Conservation (phyloP, 306 rosid genomes). For the Mimosa bimucronata region DNA sequence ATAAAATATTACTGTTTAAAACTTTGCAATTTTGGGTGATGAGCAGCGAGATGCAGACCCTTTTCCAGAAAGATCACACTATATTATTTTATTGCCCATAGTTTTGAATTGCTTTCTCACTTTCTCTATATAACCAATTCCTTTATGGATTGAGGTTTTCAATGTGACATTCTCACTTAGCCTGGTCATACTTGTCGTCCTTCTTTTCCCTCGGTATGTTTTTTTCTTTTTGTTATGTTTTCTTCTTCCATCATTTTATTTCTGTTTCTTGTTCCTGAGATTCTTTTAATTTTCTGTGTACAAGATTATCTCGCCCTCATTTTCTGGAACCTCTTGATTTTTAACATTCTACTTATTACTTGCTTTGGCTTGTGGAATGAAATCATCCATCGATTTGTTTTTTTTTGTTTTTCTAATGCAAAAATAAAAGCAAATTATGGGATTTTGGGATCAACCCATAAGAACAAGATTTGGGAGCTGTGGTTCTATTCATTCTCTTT, state of each 20-base stretch:
- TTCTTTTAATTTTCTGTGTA: background rate
- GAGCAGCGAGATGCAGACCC: no score
- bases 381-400: background rate
- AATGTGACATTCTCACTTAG: background rate
- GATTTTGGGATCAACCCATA: background rate
- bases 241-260: background rate
- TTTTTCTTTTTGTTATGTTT: background rate
- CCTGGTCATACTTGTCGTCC: background rate
- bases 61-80: background rate
- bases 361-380: background rate
- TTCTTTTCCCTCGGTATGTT: background rate
- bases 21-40: no score
- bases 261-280: background rate
- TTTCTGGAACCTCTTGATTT: background rate
- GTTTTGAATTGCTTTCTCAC: background rate
- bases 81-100: background rate
- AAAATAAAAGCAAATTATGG: background rate
- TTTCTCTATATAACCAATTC: background rate
- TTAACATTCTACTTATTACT: background rate
- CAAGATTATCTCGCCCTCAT: background rate
- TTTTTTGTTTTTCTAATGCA: background rate
- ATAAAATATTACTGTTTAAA: no score
- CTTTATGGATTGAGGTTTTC: background rate
- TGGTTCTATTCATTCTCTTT: background rate
- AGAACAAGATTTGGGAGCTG: background rate